phyloP scores from a whole-genome alignment of 345 rosid genomes.

The Aegle marmelos region DNA sequence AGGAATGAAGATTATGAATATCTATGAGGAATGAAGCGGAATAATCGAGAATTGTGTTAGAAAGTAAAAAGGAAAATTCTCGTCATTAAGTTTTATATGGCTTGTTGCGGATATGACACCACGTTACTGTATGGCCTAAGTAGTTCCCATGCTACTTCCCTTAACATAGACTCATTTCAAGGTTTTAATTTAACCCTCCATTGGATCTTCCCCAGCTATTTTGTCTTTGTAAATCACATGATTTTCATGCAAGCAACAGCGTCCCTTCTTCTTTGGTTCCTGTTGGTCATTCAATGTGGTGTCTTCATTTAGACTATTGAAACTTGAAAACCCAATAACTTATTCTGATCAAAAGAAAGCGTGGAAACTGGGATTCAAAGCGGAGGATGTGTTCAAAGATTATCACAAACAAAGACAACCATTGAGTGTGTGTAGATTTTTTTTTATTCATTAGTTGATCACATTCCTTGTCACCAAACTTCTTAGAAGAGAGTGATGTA shows the following conservation, averaged over 20 bases:
- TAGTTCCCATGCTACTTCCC: background rate
- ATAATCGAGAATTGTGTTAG: too few species aligned
- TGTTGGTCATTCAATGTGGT: background rate
- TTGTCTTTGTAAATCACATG: background rate
- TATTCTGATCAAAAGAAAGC: background rate
- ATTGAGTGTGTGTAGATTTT: constrained; percentile 2
- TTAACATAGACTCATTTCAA: background rate
- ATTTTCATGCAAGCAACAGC: constrained; percentile 21
- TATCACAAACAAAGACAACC: background rate
- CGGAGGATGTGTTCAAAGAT: background rate
- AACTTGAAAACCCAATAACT: too few species aligned
- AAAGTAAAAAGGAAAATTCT: too few species aligned
- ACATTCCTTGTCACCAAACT: too few species aligned
- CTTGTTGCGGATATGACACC: constrained; percentile 2
- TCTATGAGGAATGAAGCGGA: too few species aligned
- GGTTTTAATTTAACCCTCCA: background rate
- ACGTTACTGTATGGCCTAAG: constrained; percentile 13
- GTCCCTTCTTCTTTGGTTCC: constrained; percentile 1
- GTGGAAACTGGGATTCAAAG: too few species aligned
- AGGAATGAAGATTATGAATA: too few species aligned
- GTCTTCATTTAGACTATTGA: background rate
- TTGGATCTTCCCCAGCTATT: background rate
- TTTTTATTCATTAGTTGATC: constrained; percentile 4
- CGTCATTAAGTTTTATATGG: background rate
- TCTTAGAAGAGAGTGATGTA: constrained; percentile 22